These are phyloP conservation scores for Raddia distichophylla DNA, from an alignment of 176 grass and related monocot genomes.

Conservation along the genomic window DNA sequence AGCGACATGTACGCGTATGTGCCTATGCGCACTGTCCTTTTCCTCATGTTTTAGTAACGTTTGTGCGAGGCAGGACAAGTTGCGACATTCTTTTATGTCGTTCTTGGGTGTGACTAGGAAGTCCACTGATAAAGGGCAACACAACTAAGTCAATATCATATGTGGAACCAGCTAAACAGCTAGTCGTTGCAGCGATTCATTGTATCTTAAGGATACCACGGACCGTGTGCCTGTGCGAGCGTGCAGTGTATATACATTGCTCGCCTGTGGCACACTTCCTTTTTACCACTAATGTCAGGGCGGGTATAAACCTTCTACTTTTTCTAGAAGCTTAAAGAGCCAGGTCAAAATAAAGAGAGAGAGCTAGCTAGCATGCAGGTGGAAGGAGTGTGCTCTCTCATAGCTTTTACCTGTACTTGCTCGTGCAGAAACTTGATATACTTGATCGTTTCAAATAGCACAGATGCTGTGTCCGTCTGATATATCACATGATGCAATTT, in stretches of 20 bases:
- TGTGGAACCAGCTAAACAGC: slow-evolving; percentile 57
- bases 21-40: slow-evolving; percentile 34
- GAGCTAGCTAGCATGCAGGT: background rate
- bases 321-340: slow-evolving; percentile 40
- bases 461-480: slow-evolving; percentile 95
- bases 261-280: slow-evolving; percentile 34
- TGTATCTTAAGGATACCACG: slow-evolving; percentile 44
- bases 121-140: slow-evolving; percentile 45
- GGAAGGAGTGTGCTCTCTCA: background rate
- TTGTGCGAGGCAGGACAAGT: slow-evolving; percentile 35
- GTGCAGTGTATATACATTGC: background rate
- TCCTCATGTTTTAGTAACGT: slow-evolving; percentile 47
- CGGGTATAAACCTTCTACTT: background rate
- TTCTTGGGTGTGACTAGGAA: slow-evolving; percentile 60
- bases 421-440: slow-evolving; percentile 93
- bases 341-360: slow-evolving; percentile 47
- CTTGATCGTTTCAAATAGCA: slow-evolving; percentile 82
- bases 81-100: slow-evolving; percentile 54
- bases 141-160: slow-evolving; percentile 53
- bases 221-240: background rate
- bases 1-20: slow-evolving; percentile 24
- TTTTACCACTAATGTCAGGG: slow-evolving; percentile 44
- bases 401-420: slow-evolving; percentile 76
- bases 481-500: background rate
- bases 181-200: slow-evolving; percentile 44